Evolutionary conservation across 2,329 filamentous ascomycete species (phyloP), one percentile per base, ranked within the genome.

Genomic region (Ascocoryne sarcoides): DNA sequence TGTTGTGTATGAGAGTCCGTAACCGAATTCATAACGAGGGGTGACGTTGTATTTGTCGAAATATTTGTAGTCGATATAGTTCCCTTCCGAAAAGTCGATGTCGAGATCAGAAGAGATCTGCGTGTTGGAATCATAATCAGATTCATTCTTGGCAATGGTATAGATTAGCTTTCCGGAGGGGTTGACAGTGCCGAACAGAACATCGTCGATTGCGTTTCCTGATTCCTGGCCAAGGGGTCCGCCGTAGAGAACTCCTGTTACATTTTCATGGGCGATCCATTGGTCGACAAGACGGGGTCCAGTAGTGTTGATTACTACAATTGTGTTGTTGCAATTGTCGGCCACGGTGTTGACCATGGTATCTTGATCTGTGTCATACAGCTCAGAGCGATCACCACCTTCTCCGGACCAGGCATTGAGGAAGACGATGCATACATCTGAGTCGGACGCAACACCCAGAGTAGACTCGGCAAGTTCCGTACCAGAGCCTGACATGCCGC

Each of bases 181-280:
- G 64, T 85, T 88, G 44, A 80, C 73, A 42, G 71, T 73, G 31
- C 87, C 86, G 61, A 87, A 93, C 7, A 94, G 75, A 10, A 93
- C 72, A 49, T 92, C 84, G 12, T 74, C 71, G 37, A 93, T 73
- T 0, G 82, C 71, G 56, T 87, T 83, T 34, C 87, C 87, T 10
- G 79, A 82, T 60, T 93, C 82, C 57, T 93, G 80, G 7, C 87
- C 87, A 0, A 84, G 85, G 12, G 86, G 64, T 52, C 83, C 82
- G 16, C 83, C 84, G 71, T 81, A 90, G 2, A 93, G 57, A 39
- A 93, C 85, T 30, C 84, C 86, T 1, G 84, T 87, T 36, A 93
- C 72, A 61, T 92, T 93, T 28, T 76, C 73, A 61, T 79, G 12
- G 76, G 82, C 64, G 53, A 82, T 78, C 70, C 77, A 89, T 5